Evolutionary conservation across 1,284 basidiomycete genomes (phyloP).

Genomic region (Ganoderma boninense): DNA sequence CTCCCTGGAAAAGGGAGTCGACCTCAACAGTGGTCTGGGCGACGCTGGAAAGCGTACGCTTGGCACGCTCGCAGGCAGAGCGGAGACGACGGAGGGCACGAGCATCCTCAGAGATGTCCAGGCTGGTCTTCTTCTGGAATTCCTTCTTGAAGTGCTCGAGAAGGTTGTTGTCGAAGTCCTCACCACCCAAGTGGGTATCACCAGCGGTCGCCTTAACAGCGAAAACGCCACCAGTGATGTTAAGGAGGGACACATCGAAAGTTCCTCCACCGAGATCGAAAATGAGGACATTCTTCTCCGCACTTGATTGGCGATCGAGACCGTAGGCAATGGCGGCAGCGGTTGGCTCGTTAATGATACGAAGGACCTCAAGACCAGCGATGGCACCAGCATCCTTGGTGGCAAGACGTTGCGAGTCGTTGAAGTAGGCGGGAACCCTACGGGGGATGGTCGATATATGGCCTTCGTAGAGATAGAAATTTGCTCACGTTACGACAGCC

Average conservation of each 20-base stretch:
- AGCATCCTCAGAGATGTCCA: conserved; percentile 95
- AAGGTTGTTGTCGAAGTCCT: conserved; percentile 98
- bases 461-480: conserved; percentile 6
- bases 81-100: conserved; percentile 96
- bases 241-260: conserved; percentile 97
- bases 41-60: conserved; percentile 97
- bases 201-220: conserved; percentile 98
- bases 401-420: conserved; percentile 94
- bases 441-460: neutral
- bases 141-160: conserved; percentile 98
- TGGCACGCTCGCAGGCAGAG: conserved; percentile 98
- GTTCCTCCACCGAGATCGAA: conserved; percentile 99
- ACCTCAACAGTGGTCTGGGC: conserved; percentile 99
- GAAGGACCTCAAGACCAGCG: conserved; percentile 93
- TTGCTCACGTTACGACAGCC: conserved; percentile 88
- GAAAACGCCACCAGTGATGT: conserved; percentile 97
- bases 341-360: conserved; percentile 98
- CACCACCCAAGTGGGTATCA: conserved; percentile 98
- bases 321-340: conserved; percentile 95
- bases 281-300: conserved; percentile 98
- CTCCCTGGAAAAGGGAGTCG: conserved; percentile 96
- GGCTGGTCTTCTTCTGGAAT: conserved; percentile 98
- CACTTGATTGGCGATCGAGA: conserved; percentile 88
- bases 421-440: conserved; percentile 96
- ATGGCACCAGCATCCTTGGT: conserved; percentile 97